Evolutionary conservation across 169 alveolate species (phyloP).

Genomic region (Theileria orientalis): DNA sequence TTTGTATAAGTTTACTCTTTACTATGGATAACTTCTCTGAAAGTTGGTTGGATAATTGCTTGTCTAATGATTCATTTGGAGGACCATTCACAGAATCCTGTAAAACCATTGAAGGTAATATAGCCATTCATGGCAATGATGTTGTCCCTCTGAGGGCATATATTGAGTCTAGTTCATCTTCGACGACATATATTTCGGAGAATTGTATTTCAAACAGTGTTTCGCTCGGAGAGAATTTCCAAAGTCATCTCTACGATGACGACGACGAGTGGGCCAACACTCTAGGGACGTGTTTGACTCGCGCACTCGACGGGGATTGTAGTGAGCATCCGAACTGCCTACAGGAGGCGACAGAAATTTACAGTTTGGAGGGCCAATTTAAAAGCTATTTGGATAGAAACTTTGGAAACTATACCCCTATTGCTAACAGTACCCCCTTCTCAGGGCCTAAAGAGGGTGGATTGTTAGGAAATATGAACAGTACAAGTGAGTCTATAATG

Average conservation of each 20-base stretch:
- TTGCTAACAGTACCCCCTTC: too few relatives aligned
- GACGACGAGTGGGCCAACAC: constrained; percentile 12
- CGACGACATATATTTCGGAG: constrained; percentile 5
- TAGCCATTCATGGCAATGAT: not conserved
- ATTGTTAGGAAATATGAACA: too few relatives aligned
- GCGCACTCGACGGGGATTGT: not conserved
- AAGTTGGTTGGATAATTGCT: not conserved
- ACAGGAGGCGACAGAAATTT: not conserved
- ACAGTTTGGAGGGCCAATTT: constrained; percentile 2
- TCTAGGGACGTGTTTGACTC: not conserved
- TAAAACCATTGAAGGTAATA: not conserved
- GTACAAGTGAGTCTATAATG: too few relatives aligned
- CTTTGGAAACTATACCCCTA: not conserved
- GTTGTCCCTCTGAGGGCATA: not conserved
- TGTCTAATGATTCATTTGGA: too few relatives aligned
- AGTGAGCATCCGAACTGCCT: not conserved
- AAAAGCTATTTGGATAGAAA: not conserved
- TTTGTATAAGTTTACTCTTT: not conserved
- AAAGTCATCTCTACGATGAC: not conserved
- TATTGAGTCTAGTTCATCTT: constrained; percentile 7
- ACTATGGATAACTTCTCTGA: not conserved
- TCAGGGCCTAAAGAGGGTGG: too few relatives aligned
- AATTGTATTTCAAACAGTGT: not conserved
- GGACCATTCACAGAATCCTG: too few relatives aligned
- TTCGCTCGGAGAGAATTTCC: not conserved